Conservation (phyloP, 495 filamentous ascomycete species). For the Chaetomium tenue region DNA sequence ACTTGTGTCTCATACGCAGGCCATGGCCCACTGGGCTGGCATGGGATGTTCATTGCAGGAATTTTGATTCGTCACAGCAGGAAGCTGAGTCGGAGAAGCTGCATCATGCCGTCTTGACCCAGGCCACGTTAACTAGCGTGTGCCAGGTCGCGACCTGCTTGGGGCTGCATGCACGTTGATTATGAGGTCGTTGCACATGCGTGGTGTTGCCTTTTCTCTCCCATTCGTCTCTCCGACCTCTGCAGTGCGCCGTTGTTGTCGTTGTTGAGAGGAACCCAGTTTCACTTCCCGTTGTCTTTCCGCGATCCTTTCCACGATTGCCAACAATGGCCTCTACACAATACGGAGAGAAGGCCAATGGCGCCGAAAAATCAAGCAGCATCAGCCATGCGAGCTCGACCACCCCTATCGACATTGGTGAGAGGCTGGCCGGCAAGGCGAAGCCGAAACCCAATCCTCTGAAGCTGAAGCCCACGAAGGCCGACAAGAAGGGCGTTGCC, state of each 20-base stretch:
- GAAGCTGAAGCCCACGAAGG: conserved; percentile 31
- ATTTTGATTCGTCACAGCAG: neutral
- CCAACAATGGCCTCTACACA: conserved; percentile 12
- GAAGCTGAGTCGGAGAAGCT: neutral
- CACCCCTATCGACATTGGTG: conserved; percentile 13
- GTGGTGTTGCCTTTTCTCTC: neutral
- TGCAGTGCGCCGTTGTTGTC: no score
- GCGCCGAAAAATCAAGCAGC: conserved; percentile 13
- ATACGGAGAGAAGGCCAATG: conserved; percentile 25
- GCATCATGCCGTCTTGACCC: neutral
- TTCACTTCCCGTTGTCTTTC: no score
- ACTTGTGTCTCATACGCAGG: neutral
- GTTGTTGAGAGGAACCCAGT: no score
- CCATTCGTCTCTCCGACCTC: neutral
- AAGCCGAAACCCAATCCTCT: conserved; percentile 27
- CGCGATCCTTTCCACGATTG: neutral
- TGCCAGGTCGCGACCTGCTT: neutral
- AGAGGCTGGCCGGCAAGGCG: conserved; percentile 28
- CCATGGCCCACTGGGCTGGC: neutral
- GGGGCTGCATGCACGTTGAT: neutral
- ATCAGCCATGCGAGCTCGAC: conserved; percentile 16
- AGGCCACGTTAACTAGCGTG: neutral
- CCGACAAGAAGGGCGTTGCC: conserved; percentile 42
- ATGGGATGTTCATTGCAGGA: neutral
- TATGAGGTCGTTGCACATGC: neutral